A percentile compares a stretch with the other conserved stretches of the same genome.
Evolutionary conservation across 306 rosid genomes (phyloP).

Genomic region (Quercus bicolor): DNA sequence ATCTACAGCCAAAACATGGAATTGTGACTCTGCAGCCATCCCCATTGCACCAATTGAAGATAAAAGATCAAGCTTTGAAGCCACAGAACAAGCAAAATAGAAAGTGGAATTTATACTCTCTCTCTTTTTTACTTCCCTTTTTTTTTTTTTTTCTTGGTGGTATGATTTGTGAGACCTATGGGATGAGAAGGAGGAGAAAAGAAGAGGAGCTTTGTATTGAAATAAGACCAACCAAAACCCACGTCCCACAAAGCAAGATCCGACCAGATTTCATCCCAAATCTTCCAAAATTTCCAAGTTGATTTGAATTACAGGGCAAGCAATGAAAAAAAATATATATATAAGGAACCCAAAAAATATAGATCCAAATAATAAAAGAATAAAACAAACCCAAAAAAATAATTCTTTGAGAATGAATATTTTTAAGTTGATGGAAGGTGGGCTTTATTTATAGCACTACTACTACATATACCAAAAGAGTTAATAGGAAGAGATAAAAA

Average conservation of each 20-base stretch:
- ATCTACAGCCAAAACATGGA: constrained; percentile 91
- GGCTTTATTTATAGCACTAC: constrained; percentile 25
- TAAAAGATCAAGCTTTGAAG: constrained; percentile 3
- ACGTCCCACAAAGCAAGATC: constrained; percentile 92
- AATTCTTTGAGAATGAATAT: constrained; percentile 29
- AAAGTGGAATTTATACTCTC: neutral
- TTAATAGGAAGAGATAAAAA: neutral
- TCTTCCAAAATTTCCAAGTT: constrained; percentile 64
- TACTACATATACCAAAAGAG: neutral
- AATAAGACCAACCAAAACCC: constrained; percentile 68
- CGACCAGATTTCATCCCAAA: constrained; percentile 96
- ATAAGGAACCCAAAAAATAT: neutral
- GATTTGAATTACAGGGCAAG: constrained; percentile 75
- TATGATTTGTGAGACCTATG: neutral
- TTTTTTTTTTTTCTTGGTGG: neutral
- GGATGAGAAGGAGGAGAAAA: constrained; percentile 16
- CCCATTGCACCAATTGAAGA: constrained; percentile 56
- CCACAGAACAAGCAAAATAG: neutral
- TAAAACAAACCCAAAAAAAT: constrained; percentile 13
- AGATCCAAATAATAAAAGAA: constrained; percentile 12
- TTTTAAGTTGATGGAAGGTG: constrained; percentile 33
- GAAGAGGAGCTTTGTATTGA: constrained; percentile 42
- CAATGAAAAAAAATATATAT: constrained; percentile 36
- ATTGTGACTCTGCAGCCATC: constrained; percentile 70
- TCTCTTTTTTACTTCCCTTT: neutral